A percentile compares a stretch with the other conserved stretches of the same genome.
Conservation (phyloP, 257 asterid genomes). For the Verbascum thapsus region DNA sequence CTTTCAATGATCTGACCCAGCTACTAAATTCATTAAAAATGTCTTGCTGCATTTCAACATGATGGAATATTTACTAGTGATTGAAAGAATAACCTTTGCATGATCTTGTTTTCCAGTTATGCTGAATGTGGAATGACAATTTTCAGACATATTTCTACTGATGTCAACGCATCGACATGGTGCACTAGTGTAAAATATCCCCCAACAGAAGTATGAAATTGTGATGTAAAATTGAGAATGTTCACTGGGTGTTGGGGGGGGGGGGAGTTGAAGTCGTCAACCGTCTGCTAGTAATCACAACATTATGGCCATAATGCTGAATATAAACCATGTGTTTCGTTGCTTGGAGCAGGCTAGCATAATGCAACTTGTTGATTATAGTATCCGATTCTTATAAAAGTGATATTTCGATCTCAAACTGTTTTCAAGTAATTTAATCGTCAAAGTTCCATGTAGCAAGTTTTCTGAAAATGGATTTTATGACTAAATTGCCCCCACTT, state of each 20-base stretch:
- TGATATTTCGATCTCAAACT: slow-evolving; percentile 4
- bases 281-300: not conserved
- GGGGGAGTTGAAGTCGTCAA: not conserved
- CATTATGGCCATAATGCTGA: not conserved
- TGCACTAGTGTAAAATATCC: not conserved
- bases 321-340: not conserved
- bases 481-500: too few relatives aligned
- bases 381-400: not conserved
- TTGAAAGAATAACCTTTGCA: not conserved
- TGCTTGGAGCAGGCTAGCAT: not conserved
- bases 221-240: not conserved
- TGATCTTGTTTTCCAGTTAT: not conserved
- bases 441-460: too few relatives aligned
- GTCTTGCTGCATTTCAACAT: not conserved
- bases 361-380: slow-evolving; percentile 2
- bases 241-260: too few relatives aligned
- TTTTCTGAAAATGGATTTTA: too few relatives aligned
- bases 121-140: slow-evolving; percentile 2
- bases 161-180: not conserved
- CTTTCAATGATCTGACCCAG: slow-evolving; percentile 1
- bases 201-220: not conserved
- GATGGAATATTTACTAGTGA: not conserved
- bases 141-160: not conserved
- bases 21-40: not conserved
- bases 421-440: not conserved